Base-by-base conservation (phyloP, 2,329 filamentous ascomycete genomes). In the Fusarium sp. region DNA sequence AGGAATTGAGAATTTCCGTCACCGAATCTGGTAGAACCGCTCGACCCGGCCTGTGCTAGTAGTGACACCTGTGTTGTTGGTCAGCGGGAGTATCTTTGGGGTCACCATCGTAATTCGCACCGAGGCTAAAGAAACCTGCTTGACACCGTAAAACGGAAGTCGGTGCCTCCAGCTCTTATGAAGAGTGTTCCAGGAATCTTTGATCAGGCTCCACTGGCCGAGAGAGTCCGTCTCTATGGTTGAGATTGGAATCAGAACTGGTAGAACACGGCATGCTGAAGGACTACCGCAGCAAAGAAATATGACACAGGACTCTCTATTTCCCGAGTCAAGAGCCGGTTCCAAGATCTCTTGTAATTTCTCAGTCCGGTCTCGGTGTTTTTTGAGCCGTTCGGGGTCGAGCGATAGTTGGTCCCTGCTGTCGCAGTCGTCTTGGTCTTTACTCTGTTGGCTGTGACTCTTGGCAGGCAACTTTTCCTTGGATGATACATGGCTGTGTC, bases 401-500 rank as follows among this genome's bases (percentile, higher is more conserved):
- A 0, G 7, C 8, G 33, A 4, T 1, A n/a, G 34, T 8, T 36
- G 4, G 14, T 16, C 7, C 2, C n/a, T 10, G n/a, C n/a, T 38
- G 34, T 10, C 8, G 4, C 8, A 1, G 4, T 11, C 4, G 4
- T 38, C 9, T 38, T 18, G 36, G 10, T 4, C 38, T 7, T 13
- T 10, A 4, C 8, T 38, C 6, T 38, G 2, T 18, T 0, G 34
- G n/a, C 34, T 2, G 0, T 16, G 34, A 11, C n/a, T 10, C n/a
- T 38, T 2, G 2, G 8, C n/a, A 9, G n/a, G 2, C n/a, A 1
- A 18, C 0, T 38, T 38, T 2, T 18, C n/a, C 2, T 38, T 1
- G 34, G 34, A 11, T 10, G 34, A 3, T 11, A 0, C 3, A 2
- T 18, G n/a, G n/a, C 4, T 38, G 2, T 2, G n/a, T 11, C n/a